Base-by-base conservation (phyloP, 1,284 basidiomycete genomes). In the Cryptococcus sp. region DNA sequence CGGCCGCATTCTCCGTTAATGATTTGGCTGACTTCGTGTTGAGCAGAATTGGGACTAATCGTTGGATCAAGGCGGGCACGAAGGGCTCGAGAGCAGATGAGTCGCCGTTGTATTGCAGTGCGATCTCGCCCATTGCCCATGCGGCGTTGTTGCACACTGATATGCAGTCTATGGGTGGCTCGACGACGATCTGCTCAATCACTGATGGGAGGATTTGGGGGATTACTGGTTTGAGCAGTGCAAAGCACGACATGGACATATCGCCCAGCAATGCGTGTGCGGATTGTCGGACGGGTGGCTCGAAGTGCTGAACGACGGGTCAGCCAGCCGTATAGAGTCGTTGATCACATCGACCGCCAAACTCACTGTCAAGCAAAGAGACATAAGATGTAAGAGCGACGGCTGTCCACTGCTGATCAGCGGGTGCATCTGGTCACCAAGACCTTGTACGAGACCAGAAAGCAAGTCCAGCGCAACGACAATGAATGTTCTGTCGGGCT, bases 61-160 rank as follows among this genome's bases (percentile, higher is more conserved):
- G 86, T 52, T 88, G 82, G 69, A 98, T 90, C 48, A 99, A 81
- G 3, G 89, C 88, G 55, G 87, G 84, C 6, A 95, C 91, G 86
- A 89, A 96, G 78, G 89, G 89, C 71, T 87, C 86, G 80, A 96
- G 92, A 8, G 68, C 54, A 5, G 62, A 44, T 2, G 74, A 61
- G 60, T 78, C 73, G 23, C 60, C 65, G 38, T 65, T 88, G 73
- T 90, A 93, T 53, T 91, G 88, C 66, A 94, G 80, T 10, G 96
- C 92, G 48, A 99, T 91, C 80, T 99, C 96, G 49, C 96, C 96
- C 15, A 95, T 93, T 19, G 93, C 93, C 96, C 96, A 99, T 1
- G 95, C 94, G n/a, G 96, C 96, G 74, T 99, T 99, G 81, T 99
- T 99, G 79, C 93, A 96, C 13, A 96, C 96, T 65, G 90, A 93